Evolutionary conservation across 73 alveolate species (phyloP).

Genomic region (Loxodes magnus): DNA sequence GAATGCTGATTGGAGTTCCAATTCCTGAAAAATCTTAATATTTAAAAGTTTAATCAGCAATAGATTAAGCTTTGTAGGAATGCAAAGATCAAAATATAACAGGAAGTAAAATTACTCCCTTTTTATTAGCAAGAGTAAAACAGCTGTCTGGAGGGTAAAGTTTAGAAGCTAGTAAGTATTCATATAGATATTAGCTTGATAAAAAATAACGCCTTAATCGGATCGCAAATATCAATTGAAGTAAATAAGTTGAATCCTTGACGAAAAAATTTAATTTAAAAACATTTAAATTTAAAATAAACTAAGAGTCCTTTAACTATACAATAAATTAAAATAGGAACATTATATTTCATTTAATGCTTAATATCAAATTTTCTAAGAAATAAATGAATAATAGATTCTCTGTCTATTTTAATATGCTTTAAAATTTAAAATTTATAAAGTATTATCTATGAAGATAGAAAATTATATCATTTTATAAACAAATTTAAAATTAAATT

Average conservation of each 20-base stretch:
- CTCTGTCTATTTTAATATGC: no score
- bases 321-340: no score
- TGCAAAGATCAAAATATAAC: constrained; percentile 44
- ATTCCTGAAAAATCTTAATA: constrained; percentile 47
- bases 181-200: constrained; percentile 62
- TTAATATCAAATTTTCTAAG: no score
- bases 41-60: constrained; percentile 45
- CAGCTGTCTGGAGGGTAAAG: constrained; percentile 79
- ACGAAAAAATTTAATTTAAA: no score
- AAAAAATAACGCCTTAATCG: constrained; percentile 65
- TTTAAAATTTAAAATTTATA: no score
- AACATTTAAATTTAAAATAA: no score
- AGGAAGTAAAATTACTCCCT: constrained; percentile 85
- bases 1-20: constrained; percentile 73
- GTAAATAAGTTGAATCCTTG: neutral
- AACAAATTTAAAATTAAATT: no score
- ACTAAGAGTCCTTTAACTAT: no score
- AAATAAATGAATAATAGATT: no score
- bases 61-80: constrained; percentile 52
- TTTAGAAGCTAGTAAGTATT: constrained; percentile 64
- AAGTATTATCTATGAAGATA: no score
- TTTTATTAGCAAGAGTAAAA: constrained; percentile 79
- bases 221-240: constrained; percentile 61
- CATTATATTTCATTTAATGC: no score
- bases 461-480: no score